phyloP scores from a whole-genome alignment of 805 yeast species.

The Cyberlindnera subsufficiens region DNA sequence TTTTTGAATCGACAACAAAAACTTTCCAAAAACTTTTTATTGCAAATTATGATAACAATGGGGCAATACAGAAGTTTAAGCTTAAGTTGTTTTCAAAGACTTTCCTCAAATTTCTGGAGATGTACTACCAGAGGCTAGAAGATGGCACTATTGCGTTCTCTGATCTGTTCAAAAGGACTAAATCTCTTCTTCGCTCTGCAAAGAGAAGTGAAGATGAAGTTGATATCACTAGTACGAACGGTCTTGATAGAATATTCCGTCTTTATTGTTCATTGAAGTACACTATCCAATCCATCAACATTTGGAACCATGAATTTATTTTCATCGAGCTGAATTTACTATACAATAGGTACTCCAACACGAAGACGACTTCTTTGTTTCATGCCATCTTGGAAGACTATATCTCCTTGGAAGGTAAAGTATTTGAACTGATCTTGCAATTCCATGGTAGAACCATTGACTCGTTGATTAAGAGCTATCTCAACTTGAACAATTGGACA shows the following conservation, averaged over 20 bases:
- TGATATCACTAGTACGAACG: conserved; percentile 20
- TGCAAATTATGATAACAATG: conserved; percentile 25
- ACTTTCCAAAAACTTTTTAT: conserved; percentile 28
- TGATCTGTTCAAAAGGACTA: conserved; percentile 15
- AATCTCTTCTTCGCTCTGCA: conserved; percentile 6
- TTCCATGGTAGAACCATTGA: conserved; percentile 26
- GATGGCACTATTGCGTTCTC: conserved; percentile 25
- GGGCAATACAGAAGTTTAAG: conserved; percentile 38
- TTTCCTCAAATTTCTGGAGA: conserved; percentile 35
- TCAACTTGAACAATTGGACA: conserved; percentile 29
- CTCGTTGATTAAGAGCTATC: conserved; percentile 27
- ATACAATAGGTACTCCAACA: conserved; percentile 16
- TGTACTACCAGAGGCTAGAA: conserved; percentile 28
- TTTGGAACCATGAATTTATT: conserved; percentile 23
- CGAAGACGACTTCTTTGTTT: conserved; percentile 22
- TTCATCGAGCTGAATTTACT: conserved; percentile 21
- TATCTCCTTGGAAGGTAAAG: conserved; percentile 22
- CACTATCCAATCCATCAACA: conserved; percentile 14
- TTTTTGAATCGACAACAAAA: conserved; percentile 39
- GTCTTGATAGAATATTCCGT: conserved; percentile 23
- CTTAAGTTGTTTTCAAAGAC: conserved; percentile 40
- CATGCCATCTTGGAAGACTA: conserved; percentile 26
- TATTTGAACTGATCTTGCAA: conserved; percentile 24
- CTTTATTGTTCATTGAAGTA: conserved; percentile 21
- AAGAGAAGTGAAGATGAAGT: conserved; percentile 8